These are phyloP conservation scores for Lachnellula arida DNA, from an alignment of 2,329 filamentous ascomycete genomes.

Conservation along the genomic window DNA sequence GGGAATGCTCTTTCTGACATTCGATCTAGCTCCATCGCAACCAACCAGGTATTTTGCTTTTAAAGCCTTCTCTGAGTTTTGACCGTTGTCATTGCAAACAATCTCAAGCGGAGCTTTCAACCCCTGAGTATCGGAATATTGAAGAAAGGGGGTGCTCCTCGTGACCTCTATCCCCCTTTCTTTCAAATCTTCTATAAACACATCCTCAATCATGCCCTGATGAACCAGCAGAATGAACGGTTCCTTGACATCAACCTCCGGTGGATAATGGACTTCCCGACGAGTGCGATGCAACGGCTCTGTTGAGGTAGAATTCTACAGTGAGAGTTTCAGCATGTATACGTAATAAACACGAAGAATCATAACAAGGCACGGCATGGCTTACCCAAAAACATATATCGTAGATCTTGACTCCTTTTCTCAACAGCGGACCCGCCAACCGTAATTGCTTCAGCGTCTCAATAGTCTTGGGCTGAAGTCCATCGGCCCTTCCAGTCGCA, in stretches of 20 bases:
- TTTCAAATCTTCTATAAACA: slow-evolving; percentile 51
- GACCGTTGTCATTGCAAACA: slow-evolving; percentile 53
- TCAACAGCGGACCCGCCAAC: slow-evolving; percentile 48
- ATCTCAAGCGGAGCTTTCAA: slow-evolving; percentile 27
- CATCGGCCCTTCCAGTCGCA: slow-evolving; percentile 54
- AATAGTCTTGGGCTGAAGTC: slow-evolving; percentile 56
- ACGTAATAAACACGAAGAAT: neutral
- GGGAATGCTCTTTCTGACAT: slow-evolving; percentile 46
- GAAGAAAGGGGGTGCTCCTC: slow-evolving; percentile 38
- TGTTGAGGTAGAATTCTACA: slow-evolving; percentile 29
- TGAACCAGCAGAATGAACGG: slow-evolving; percentile 47
- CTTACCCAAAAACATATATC: slow-evolving; percentile 57
- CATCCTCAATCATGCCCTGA: slow-evolving; percentile 41
- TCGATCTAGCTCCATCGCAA: slow-evolving; percentile 51
- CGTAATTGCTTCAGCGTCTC: slow-evolving; percentile 60
- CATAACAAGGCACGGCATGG: slow-evolving; percentile 43
- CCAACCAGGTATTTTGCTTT: slow-evolving; percentile 62
- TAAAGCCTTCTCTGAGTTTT: slow-evolving; percentile 33
- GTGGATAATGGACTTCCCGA: slow-evolving; percentile 36
- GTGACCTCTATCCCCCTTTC: slow-evolving; percentile 43
- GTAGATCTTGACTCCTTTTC: slow-evolving; percentile 53
- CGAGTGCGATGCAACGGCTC: slow-evolving; percentile 18
- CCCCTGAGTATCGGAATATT: slow-evolving; percentile 36
- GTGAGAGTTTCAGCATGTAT: slow-evolving; percentile 29
- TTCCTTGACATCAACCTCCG: slow-evolving; percentile 25